phyloP scores from a whole-genome alignment of 306 rosid genomes.

The Prosopis cineraria region DNA sequence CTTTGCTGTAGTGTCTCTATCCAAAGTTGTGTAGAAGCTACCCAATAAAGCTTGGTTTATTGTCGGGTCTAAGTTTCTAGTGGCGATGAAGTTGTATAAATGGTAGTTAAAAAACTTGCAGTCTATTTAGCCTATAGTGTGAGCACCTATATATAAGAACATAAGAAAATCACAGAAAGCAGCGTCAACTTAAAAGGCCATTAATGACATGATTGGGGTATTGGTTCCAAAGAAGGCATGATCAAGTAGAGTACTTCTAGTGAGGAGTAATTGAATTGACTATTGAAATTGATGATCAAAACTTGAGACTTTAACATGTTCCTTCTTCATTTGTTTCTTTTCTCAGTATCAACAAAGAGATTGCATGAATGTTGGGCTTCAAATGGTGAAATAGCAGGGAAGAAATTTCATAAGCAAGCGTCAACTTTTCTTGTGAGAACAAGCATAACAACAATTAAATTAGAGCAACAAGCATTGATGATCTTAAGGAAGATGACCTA shows the following conservation, averaged over 20 bases:
- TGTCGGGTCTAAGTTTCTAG: conserved; percentile 58
- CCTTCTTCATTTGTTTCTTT: conserved; percentile 16
- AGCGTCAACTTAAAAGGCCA: conserved; percentile 75
- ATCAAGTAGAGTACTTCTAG: conserved; percentile 61
- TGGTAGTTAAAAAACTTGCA: conserved; percentile 54
- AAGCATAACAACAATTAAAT: conserved; percentile 33
- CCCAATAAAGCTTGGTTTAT: conserved; percentile 45
- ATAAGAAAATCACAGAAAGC: conserved; percentile 33
- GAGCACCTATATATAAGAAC: conserved; percentile 43
- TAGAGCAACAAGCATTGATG: too few relatives aligned
- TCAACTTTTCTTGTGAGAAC: conserved; percentile 85
- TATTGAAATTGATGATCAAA: conserved; percentile 47
- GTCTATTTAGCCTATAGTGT: conserved; percentile 59
- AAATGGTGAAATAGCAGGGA: conserved; percentile 52
- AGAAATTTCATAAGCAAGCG: conserved; percentile 66
- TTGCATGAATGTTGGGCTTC: conserved; percentile 88
- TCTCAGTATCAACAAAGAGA: conserved; percentile 84
- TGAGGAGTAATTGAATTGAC: conserved; percentile 37
- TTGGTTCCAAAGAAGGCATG: conserved; percentile 91
- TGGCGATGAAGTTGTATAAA: conserved; percentile 55
- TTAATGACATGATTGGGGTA: conserved; percentile 96
- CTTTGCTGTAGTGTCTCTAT: too few relatives aligned
- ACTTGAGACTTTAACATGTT: conserved; percentile 17
- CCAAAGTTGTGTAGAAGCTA: too few relatives aligned
- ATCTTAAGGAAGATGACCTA: too few relatives aligned